A percentile compares a stretch with the other conserved stretches of the same genome.
These are phyloP conservation scores for Vitis cinerea DNA, from an alignment of 164 flowering plant genomes.

Conservation along the genomic window DNA sequence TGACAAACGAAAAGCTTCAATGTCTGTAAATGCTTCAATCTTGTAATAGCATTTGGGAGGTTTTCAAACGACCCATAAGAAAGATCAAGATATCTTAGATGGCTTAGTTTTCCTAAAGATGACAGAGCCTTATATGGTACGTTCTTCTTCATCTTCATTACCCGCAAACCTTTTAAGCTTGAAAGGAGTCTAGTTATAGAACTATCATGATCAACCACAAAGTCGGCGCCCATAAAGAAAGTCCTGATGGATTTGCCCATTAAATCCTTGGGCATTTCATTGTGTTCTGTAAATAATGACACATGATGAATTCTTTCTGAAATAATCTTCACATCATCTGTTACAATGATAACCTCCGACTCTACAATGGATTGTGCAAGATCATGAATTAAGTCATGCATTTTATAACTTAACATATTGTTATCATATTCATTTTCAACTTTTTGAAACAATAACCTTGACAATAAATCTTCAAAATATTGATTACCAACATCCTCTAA, in stretches of 20 bases:
- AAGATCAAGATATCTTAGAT: too few relatives aligned
- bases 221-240: too few relatives aligned
- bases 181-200: too few relatives aligned
- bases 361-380: slow-evolving; percentile 2
- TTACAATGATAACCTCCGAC: background rate
- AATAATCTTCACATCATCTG: background rate
- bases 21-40: background rate
- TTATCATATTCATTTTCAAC: background rate
- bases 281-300: background rate
- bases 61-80: too few relatives aligned
- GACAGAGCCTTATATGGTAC: too few relatives aligned
- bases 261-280: too few relatives aligned
- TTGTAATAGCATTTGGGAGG: background rate
- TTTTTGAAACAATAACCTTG: background rate
- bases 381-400: slow-evolving; percentile 17
- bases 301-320: background rate
- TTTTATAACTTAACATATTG: background rate
- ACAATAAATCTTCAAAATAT: background rate
- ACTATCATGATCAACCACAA: too few relatives aligned
- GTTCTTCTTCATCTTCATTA: too few relatives aligned
- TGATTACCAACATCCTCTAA: too few relatives aligned
- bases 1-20: background rate
- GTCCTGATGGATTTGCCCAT: too few relatives aligned
- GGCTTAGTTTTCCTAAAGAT: background rate
- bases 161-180: too few relatives aligned